Evolutionary conservation across 345 rosid genomes (phyloP), one percentile per base, ranked within the genome.

Genomic region (Gossypium stocksii): DNA sequence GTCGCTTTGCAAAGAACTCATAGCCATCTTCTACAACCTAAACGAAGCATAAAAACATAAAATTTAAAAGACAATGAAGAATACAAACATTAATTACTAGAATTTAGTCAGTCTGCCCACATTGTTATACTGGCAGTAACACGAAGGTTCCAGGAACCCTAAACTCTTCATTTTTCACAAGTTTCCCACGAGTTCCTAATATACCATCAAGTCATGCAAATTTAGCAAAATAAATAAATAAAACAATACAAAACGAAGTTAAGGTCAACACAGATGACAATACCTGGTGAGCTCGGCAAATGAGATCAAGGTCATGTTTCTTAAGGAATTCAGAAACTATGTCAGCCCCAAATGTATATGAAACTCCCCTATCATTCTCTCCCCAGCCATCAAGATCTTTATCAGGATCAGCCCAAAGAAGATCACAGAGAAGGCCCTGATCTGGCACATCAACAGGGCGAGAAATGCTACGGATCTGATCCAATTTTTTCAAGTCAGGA

Each of bases 241-340:
- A 34, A 34, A 34, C 41, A 34, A 34, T 5, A 34, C 41, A 34
- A 34, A 34, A 34, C 41, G 1, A 34, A 34, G 41, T 34, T 34
- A 34, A 51, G 34, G 23, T 14, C 3, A 20, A 44, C n/a, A 17
- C 19, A 23, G 44, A 73, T 27, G 13, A 17, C 44, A 46, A 25
- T 34, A 83, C 89, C 86, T 86, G 87, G 73, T 86, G 89, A 61
- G 84, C 87, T 10, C 89, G 80, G 54, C 89, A 82, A 12, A 84
- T 60, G 66, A 86, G 84, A 75, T 86, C 89, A 10, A 86, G 85
- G 66, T 82, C 83, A 8, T 84, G 87, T 67, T 82, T 86, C 77
- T 77, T 72, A 70, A 86, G 75, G 79, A 86, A 86, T 76, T 84
- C 87, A 2, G 78, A 79, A 44, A 86, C 83, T 64, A 64, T 80